Evolutionary conservation across 495 filamentous ascomycete species (phyloP).

Genomic region (Halenospora varia): DNA sequence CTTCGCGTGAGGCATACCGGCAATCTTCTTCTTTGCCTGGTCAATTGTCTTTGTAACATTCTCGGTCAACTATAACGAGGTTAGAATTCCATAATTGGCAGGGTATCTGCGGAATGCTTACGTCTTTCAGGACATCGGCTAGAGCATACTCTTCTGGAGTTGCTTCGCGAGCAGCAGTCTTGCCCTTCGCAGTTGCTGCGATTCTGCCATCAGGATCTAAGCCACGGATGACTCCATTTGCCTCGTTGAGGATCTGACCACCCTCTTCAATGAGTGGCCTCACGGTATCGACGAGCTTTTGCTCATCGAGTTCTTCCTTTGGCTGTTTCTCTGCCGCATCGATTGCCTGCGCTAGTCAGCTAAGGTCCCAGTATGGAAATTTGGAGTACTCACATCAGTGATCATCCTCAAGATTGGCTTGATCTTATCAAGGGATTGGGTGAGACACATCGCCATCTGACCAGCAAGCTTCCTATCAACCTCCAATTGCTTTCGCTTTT

Average conservation of each 20-base stretch:
- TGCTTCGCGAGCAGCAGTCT: constrained; percentile 74
- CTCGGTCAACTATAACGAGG: constrained; percentile 38
- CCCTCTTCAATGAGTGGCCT: constrained; percentile 86
- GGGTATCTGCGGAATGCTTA: constrained; percentile 27
- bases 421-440: constrained; percentile 76
- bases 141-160: constrained; percentile 83
- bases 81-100: not conserved
- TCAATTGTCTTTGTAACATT: constrained; percentile 74
- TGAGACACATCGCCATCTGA: constrained; percentile 70
- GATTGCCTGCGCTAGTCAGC: constrained; percentile 50
- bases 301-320: constrained; percentile 90
- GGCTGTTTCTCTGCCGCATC: constrained; percentile 76
- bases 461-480: constrained; percentile 71
- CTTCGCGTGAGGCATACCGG: constrained; percentile 90
- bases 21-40: constrained; percentile 76
- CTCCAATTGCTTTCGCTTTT: constrained; percentile 52
- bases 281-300: constrained; percentile 78
- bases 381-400: constrained; percentile 56
- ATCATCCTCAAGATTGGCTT: constrained; percentile 86
- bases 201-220: constrained; percentile 88
- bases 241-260: constrained; percentile 74
- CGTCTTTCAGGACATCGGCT: constrained; percentile 77
- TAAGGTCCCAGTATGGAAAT: constrained; percentile 7
- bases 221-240: constrained; percentile 84
- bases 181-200: constrained; percentile 79